These are phyloP conservation scores for Penicillium sp. DNA, from an alignment of 2,329 filamentous ascomycete species.

Conservation along the genomic window DNA sequence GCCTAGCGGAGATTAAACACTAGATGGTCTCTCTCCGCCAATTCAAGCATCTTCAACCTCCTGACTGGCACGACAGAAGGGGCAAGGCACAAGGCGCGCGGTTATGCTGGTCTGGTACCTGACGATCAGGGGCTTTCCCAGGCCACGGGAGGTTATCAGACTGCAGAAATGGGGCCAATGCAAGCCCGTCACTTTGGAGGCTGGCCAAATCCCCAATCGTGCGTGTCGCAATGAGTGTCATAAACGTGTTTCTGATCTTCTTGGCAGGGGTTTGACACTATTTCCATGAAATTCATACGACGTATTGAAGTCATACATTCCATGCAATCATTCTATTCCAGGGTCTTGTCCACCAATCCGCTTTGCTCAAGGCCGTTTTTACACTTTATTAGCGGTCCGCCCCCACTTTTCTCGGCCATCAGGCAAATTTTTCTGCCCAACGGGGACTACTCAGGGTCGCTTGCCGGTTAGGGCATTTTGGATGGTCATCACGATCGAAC, in stretches of 20 bases:
- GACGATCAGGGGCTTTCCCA: conserved; percentile 19
- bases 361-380: conserved; percentile 2
- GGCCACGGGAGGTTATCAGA: neutral
- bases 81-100: conserved; percentile 12
- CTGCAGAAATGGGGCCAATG: conserved; percentile 6
- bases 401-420: conserved; percentile 5
- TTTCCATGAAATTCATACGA: neutral
- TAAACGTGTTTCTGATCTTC: conserved; percentile 5
- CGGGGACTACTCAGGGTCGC: neutral
- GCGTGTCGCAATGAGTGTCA: neutral
- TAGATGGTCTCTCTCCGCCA: neutral
- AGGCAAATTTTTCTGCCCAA: conserved; percentile 1
- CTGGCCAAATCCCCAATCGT: neutral
- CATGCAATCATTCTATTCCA: conserved; percentile 7
- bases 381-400: conserved; percentile 3
- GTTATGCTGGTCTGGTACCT: conserved; percentile 12
- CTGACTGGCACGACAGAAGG: conserved; percentile 1
- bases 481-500: neutral
- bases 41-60: neutral
- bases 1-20: neutral
- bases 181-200: conserved; percentile 7
- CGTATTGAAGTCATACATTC: neutral
- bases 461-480: neutral
- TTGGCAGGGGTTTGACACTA: neutral
- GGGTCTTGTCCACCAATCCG: neutral